phyloP scores from a whole-genome alignment of 2,329 filamentous ascomycete species.

The Ceratocystis diversiconidia region DNA sequence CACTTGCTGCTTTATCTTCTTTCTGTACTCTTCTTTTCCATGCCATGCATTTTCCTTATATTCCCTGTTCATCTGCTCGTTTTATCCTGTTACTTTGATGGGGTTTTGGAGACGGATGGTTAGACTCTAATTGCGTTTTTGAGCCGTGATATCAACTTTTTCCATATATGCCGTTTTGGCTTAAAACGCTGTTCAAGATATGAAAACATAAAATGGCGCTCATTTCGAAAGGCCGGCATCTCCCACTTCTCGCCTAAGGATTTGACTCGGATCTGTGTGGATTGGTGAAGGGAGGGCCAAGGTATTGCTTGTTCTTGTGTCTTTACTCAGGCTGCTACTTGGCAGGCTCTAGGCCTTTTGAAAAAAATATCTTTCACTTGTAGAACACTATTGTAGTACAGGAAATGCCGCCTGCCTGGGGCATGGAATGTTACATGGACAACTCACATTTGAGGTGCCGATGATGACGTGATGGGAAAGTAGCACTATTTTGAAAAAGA shows the following conservation, averaged over 20 bases:
- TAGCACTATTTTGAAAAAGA: too few relatives aligned
- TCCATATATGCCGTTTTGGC: conserved; percentile 8
- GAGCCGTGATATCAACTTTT: conserved; percentile 10
- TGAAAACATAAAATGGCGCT: not conserved
- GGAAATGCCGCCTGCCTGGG: not conserved
- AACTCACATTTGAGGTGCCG: not conserved
- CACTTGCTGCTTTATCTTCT: conserved; percentile 1
- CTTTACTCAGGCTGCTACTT: not conserved
- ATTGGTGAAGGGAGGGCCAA: not conserved
- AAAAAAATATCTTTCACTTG: not conserved
- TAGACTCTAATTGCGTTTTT: conserved; percentile 11
- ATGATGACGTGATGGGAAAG: too few relatives aligned
- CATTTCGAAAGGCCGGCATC: not conserved
- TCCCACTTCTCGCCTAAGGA: not conserved
- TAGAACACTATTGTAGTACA: not conserved
- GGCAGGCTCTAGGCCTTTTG: not conserved
- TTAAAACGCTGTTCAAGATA: conserved; percentile 19
- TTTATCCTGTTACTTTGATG: conserved; percentile 10
- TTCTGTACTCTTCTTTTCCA: conserved; percentile 8
- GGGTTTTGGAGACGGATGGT: conserved; percentile 10
- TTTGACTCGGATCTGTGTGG: not conserved
- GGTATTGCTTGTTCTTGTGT: not conserved
- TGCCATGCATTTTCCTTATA: conserved; percentile 11
- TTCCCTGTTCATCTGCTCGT: conserved; percentile 5
- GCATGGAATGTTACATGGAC: not conserved